These are phyloP conservation scores for Isatis lusitanica DNA, from an alignment of 441 rosid species.

Conservation along the genomic window DNA sequence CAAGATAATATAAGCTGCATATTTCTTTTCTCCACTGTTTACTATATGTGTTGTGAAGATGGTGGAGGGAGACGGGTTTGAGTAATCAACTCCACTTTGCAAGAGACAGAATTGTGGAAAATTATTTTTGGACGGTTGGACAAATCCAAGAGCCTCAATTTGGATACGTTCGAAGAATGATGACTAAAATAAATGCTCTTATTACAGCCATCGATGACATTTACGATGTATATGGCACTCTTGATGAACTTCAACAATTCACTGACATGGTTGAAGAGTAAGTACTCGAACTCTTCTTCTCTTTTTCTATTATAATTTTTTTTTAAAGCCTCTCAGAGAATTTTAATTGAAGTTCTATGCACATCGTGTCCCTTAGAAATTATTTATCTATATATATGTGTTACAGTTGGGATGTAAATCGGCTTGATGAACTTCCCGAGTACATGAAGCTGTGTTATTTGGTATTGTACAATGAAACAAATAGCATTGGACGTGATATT, in stretches of 20 bases:
- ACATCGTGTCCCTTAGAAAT: not conserved
- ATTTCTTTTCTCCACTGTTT: not conserved
- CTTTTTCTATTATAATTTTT: not conserved
- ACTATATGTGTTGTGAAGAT: constrained; percentile 24
- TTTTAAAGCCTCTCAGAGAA: not conserved
- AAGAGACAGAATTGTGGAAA: constrained; percentile 36
- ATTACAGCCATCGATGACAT: constrained; percentile 33
- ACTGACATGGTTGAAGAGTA: constrained; percentile 26
- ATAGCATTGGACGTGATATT: constrained; percentile 2
- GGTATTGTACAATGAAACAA: constrained; percentile 8
- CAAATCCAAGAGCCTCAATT: constrained; percentile 3
- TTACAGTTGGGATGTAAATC: constrained; percentile 25
- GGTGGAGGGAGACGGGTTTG: constrained; percentile 39
- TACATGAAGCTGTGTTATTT: constrained; percentile 32
- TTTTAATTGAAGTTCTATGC: not conserved
- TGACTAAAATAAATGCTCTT: not conserved
- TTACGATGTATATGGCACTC: constrained; percentile 38
- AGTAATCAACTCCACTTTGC: constrained; percentile 33
- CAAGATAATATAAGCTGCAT: not conserved
- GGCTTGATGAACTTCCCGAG: constrained; percentile 31
- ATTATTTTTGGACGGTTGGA: constrained; percentile 38
- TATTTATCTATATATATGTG: not conserved
- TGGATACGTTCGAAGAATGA: not conserved
- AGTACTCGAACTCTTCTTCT: not conserved
- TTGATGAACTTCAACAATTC: constrained; percentile 40